Conservation (phyloP, 441 rosid species). For the Adansonia rubrostipa region DNA sequence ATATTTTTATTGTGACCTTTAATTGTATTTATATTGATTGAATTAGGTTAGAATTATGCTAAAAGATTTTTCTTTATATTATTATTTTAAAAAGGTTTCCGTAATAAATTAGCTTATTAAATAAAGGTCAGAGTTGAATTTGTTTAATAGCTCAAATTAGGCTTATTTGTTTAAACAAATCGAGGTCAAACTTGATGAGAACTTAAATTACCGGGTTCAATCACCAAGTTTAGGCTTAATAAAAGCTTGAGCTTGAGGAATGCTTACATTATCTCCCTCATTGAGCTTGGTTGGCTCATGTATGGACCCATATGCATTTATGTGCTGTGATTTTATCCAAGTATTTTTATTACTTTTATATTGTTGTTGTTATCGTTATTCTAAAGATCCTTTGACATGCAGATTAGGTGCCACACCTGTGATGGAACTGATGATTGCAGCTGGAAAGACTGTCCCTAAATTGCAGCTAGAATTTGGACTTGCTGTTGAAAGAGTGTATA, state of each 20-base stretch:
- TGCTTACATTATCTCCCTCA: not conserved
- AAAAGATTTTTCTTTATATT: not conserved
- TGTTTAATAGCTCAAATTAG: not conserved
- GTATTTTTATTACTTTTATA: not conserved
- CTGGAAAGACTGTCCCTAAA: conserved; percentile 89
- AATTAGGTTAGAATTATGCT: not conserved
- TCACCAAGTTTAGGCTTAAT: conserved; percentile 3
- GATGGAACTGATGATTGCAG: conserved; percentile 96
- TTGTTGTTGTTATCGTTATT: not conserved
- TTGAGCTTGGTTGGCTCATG: not conserved
- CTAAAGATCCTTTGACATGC: conserved; percentile 33
- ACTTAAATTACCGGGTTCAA: not conserved
- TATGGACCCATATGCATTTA: not conserved
- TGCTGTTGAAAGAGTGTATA: conserved; percentile 96
- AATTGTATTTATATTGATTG: not conserved
- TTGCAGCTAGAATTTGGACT: conserved; percentile 95
- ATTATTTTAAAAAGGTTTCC: not conserved
- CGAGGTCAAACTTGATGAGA: not conserved
- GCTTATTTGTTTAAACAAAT: not conserved
- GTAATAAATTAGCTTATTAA: not conserved
- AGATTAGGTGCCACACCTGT: conserved; percentile 92
- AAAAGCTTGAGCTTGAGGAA: conserved; percentile 1
- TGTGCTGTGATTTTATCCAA: not conserved
- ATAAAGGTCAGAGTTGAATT: not conserved
- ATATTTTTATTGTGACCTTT: not conserved